phyloP scores from a whole-genome alignment of 2,329 filamentous ascomycete species.

The Aspergillus sp. region DNA sequence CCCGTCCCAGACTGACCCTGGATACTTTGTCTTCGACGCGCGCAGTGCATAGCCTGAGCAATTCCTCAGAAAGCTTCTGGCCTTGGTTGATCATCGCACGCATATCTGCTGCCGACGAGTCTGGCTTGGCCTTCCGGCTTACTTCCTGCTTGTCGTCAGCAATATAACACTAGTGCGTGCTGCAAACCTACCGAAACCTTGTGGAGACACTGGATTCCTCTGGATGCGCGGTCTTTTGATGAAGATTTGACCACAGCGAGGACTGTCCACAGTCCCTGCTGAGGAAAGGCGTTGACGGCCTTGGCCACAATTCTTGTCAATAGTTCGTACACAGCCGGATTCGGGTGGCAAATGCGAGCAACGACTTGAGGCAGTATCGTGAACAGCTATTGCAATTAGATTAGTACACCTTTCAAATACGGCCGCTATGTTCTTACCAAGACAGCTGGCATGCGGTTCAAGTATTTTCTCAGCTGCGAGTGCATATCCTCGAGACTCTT shows the following conservation, averaged over 20 bases:
- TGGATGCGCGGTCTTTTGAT: constrained; percentile 56
- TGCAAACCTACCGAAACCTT: constrained; percentile 29
- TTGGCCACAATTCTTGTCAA: constrained; percentile 73
- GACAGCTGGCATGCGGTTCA: constrained; percentile 43
- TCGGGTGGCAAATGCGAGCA: constrained; percentile 85
- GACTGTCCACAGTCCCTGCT: constrained; percentile 84
- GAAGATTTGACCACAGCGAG: constrained; percentile 78
- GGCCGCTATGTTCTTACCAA: constrained; percentile 23
- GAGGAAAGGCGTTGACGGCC: constrained; percentile 78
- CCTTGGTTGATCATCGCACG: constrained; percentile 65
- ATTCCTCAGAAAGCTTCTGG: constrained; percentile 71
- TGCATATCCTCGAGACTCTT: constrained; percentile 62
- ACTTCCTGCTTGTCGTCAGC: constrained; percentile 38
- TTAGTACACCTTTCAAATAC: background rate
- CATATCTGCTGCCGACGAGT: constrained; percentile 46
- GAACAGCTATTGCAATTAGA: constrained; percentile 34
- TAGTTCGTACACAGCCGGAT: constrained; percentile 64
- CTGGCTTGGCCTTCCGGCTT: constrained; percentile 41
- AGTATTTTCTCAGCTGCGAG: constrained; percentile 68
- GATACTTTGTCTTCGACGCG: constrained; percentile 63
- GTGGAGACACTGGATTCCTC: constrained; percentile 39
- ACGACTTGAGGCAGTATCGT: constrained; percentile 81
- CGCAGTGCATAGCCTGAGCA: constrained; percentile 70
- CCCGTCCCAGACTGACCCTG: constrained; percentile 63
- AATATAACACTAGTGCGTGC: no score